phyloP scores from a whole-genome alignment of 2,329 filamentous ascomycete genomes.

The Cercospora sp. region DNA sequence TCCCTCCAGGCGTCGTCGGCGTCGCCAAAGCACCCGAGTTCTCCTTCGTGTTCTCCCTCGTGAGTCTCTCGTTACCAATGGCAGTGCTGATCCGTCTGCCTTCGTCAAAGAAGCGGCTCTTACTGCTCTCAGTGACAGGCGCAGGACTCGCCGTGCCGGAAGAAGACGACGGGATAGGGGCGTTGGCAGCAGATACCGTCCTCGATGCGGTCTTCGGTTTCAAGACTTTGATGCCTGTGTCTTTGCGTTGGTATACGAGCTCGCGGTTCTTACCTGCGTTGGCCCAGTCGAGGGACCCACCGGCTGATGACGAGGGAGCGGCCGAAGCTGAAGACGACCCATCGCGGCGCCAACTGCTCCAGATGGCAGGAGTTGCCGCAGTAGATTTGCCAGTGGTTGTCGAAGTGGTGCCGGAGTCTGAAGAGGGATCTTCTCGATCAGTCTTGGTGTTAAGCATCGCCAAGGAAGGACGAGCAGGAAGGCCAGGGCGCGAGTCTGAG shows the following conservation, averaged over 20 bases:
- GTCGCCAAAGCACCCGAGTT: constrained; percentile 25
- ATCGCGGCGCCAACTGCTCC: constrained; percentile 52
- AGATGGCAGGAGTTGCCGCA: constrained; percentile 44
- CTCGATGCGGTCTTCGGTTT: constrained; percentile 69
- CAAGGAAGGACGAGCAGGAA: constrained; percentile 30
- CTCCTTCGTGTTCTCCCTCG: constrained; percentile 35
- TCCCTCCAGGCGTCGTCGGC: constrained; percentile 20
- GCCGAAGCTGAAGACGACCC: constrained; percentile 23
- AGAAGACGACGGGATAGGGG: constrained; percentile 6
- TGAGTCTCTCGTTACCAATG: constrained; percentile 17
- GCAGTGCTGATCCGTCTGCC: constrained; percentile 40
- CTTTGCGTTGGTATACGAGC: constrained; percentile 66
- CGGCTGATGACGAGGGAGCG: constrained; percentile 12
- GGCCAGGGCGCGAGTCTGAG: constrained; percentile 28
- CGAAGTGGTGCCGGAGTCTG: constrained; percentile 20
- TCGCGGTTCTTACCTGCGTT: constrained; percentile 58
- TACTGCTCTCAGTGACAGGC: constrained; percentile 27
- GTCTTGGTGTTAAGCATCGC: constrained; percentile 28
- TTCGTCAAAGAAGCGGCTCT: constrained; percentile 53
- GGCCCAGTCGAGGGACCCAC: constrained; percentile 50
- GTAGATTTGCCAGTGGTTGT: constrained; percentile 26
- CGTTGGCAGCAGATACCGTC: constrained; percentile 45
- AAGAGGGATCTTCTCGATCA: constrained; percentile 22
- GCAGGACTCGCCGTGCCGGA: constrained; percentile 26
- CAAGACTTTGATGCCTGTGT: constrained; percentile 84